Conservation (phyloP, 768 basidiomycete species). For the Tremella mesenterica region DNA sequence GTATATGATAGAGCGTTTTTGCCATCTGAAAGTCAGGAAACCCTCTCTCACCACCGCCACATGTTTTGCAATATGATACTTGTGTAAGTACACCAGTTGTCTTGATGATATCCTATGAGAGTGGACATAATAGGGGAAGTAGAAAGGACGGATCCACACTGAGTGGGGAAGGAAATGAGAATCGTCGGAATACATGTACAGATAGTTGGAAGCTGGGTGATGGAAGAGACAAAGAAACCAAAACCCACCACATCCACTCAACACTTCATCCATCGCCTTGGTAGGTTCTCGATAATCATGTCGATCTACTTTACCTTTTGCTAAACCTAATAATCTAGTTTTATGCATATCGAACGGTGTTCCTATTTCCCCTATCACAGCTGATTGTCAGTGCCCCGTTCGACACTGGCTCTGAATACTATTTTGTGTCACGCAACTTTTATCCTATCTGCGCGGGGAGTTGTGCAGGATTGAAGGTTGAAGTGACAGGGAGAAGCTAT, state of each 20-base stretch:
- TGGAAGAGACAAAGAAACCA: conserved; percentile 7
- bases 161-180: too few species aligned
- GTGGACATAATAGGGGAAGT: too few species aligned
- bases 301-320: conserved; percentile 26
- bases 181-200: too few species aligned
- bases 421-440: too few species aligned
- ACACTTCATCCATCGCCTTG: conserved; percentile 30
- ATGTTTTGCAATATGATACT: conserved; percentile 51
- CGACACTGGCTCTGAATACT: not conserved
- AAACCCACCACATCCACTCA: conserved; percentile 55
- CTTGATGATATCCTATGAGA: too few species aligned
- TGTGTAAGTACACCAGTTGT: conserved; percentile 65
- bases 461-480: too few species aligned
- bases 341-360: conserved; percentile 89
- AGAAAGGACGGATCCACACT: too few species aligned
- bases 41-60: conserved; percentile 53
- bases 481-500: too few species aligned
- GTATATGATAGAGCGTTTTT: conserved; percentile 67
- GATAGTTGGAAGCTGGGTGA: too few species aligned
- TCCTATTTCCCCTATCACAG: conserved; percentile 49
- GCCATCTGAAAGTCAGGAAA: conserved; percentile 74
- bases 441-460: not conserved
- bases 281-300: conserved; percentile 29
- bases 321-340: conserved; percentile 54
- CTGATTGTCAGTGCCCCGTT: conserved; percentile 33